These are phyloP conservation scores for Neurospora sp. DNA, from an alignment of 495 filamentous ascomycete genomes.

Conservation along the genomic window DNA sequence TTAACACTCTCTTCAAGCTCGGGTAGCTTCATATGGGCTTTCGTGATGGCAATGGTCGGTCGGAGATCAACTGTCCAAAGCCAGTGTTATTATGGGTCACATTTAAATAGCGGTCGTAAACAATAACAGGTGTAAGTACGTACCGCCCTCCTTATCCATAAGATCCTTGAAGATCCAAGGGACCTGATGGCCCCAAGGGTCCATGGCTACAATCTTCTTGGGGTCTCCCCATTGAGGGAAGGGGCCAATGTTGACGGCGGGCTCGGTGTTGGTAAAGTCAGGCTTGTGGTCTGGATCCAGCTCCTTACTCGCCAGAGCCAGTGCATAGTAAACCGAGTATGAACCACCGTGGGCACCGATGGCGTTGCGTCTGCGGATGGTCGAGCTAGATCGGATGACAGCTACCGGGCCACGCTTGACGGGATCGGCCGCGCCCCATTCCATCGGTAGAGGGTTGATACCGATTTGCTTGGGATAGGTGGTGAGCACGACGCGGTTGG, in stretches of 20 bases:
- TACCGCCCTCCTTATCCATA: conserved; percentile 55
- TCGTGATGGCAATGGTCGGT: conserved; percentile 88
- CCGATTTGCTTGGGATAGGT: conserved; percentile 92
- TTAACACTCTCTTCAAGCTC: conserved; percentile 85
- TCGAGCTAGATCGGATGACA: conserved; percentile 64
- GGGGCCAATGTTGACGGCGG: conserved; percentile 75
- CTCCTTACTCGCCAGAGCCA: conserved; percentile 86
- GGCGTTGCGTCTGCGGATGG: conserved; percentile 77
- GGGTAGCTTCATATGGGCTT: conserved; percentile 92
- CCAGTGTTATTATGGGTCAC: conserved; percentile 8
- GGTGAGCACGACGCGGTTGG: conserved; percentile 45
- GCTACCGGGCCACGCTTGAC: conserved; percentile 76
- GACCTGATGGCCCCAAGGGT: conserved; percentile 82
- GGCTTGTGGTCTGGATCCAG: conserved; percentile 73
- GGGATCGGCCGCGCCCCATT: conserved; percentile 78
- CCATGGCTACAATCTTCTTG: conserved; percentile 97
- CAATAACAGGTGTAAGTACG: neutral
- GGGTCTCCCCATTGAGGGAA: conserved; percentile 84
- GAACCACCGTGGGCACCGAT: conserved; percentile 84
- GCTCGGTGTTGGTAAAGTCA: conserved; percentile 91
- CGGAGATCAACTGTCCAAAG: conserved; percentile 59
- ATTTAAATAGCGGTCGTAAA: neutral
- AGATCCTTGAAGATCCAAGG: conserved; percentile 68
- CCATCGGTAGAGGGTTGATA: conserved; percentile 78
- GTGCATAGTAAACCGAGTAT: conserved; percentile 94